Base-by-base conservation (phyloP, 1,284 basidiomycete genomes). In the Trametes pubescens region DNA sequence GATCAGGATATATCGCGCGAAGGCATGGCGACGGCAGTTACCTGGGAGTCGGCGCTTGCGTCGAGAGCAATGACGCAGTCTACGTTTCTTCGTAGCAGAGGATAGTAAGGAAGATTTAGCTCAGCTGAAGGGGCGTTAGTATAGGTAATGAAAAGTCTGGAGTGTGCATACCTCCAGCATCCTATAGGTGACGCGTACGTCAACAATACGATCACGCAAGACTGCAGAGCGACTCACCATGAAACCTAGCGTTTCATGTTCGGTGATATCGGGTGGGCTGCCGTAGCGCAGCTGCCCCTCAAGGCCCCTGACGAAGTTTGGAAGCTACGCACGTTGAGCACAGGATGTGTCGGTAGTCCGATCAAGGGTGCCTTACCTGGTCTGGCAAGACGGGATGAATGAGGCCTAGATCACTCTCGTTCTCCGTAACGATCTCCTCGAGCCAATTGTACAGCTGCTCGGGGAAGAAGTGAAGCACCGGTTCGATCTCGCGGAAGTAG, bases 41-140 rank as follows among this genome's bases (percentile, higher is more conserved):
- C 78, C 66, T 81, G 79, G 13, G 74, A 76, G 65, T 80, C 80
- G 7, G 79, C 80, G 48, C 75, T 77, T 14, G 80, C 79, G 62
- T 81, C 80, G 10, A 81, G 71, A 14, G 80, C 78, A 51, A 82
- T 77, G 32, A 81, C 75, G 59, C 80, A 76, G 66, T 82, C 80
- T 3, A 79, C 76, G 56, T 77, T 72, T 9, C 80, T 67, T 18
- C 78, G 69, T 38, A 80, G 66, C 37, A 79, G 71, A 0, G 79
- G 78, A 53, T 79, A 78, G 62, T 80, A 81, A 3, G 79, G 79
- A 18, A 81, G 72, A 65, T 80, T 81, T 40, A 81, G 71, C 57
- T 78, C 75, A n/a, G 76, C 76, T 77, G 51, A 10, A 21, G 16
- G 4, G 18, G 10, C 47, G 47, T 54, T 10, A 53, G 51, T 18